Percentiles rank a stretch among this genome's conserved stretches.
phyloP scores from a whole-genome alignment of 257 asterid genomes.

The Lycium ferocissimum region DNA sequence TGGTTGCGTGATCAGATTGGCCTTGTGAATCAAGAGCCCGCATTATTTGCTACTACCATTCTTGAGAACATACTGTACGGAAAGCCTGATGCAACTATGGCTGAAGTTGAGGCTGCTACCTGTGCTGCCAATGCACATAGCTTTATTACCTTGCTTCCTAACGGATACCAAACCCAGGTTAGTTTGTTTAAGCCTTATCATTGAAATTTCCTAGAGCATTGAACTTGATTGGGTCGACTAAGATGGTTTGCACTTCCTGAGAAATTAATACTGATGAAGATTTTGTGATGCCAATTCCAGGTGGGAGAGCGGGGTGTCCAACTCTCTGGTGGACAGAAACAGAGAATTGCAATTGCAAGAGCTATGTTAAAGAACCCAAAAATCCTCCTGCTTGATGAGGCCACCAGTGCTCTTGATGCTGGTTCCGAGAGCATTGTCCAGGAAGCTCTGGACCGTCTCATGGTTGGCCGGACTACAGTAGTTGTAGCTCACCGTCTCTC shows the following conservation, averaged over 20 bases:
- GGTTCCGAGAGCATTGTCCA: constrained; percentile 91
- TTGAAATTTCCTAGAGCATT: neutral
- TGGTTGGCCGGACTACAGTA: constrained; percentile 91
- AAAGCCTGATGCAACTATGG: constrained; percentile 93
- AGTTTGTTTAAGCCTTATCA: neutral
- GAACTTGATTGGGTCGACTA: neutral
- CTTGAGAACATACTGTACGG: constrained; percentile 94
- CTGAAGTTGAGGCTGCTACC: constrained; percentile 90
- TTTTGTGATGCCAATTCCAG: constrained; percentile 42
- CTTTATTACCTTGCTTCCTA: constrained; percentile 88
- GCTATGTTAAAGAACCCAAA: constrained; percentile 93
- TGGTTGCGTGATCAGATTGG: constrained; percentile 97
- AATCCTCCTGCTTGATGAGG: constrained; percentile 91
- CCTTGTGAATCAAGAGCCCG: constrained; percentile 98
- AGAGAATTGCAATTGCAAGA: constrained; percentile 92
- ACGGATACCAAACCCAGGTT: constrained; percentile 95
- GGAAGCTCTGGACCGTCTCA: constrained; percentile 90
- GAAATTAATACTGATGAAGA: neutral
- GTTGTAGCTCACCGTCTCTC: constrained; percentile 97
- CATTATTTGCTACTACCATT: constrained; percentile 95
- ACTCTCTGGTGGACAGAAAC: constrained; percentile 96
- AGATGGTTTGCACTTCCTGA: neutral
- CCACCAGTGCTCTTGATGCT: constrained; percentile 94
- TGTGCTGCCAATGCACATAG: constrained; percentile 95
- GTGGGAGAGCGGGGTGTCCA: constrained; percentile 99